Percentiles rank a stretch among this genome's conserved stretches.
These are phyloP conservation scores for Holtermannia corniformis DNA, from an alignment of 768 basidiomycete species.

Conservation along the genomic window DNA sequence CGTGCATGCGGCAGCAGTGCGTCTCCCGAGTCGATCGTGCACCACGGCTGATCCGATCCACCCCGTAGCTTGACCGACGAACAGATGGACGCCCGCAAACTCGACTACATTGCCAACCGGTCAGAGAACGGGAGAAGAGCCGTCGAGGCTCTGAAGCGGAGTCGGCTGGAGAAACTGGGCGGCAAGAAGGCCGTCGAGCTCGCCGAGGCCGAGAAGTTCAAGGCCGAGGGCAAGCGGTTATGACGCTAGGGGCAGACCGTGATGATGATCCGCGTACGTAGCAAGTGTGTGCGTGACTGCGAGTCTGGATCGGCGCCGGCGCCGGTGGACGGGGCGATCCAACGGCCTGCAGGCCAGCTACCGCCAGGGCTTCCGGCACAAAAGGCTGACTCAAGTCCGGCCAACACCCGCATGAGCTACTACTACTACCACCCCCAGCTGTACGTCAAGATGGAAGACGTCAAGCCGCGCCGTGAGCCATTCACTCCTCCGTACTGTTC, in stretches of 20 bases:
- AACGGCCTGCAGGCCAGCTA: too few relatives aligned
- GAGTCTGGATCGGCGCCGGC: too few relatives aligned
- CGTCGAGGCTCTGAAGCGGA: slow-evolving; percentile 21
- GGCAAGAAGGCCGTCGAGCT: neutral
- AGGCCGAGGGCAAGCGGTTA: neutral
- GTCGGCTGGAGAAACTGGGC: slow-evolving; percentile 11
- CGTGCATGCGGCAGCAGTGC: slow-evolving; percentile 31
- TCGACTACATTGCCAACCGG: slow-evolving; percentile 31
- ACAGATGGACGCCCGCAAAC: slow-evolving; percentile 20
- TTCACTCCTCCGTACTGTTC: too few relatives aligned
- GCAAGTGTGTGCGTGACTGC: neutral
- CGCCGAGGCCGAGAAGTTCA: neutral
- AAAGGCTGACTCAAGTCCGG: too few relatives aligned
- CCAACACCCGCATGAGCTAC: too few relatives aligned
- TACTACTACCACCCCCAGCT: too few relatives aligned
- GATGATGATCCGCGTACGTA: too few relatives aligned
- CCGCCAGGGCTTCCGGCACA: too few relatives aligned
- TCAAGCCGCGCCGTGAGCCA: too few relatives aligned
- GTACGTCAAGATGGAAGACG: too few relatives aligned
- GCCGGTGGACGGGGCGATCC: too few relatives aligned
- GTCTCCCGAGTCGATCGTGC: slow-evolving; percentile 1
- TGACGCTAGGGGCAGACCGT: too few relatives aligned
- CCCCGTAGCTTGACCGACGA: slow-evolving; percentile 20
- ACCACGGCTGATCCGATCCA: neutral
- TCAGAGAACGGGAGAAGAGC: slow-evolving; percentile 24